phyloP scores from a whole-genome alignment of 805 yeast genomes.

The Yamadazyma paraphyllophila region DNA sequence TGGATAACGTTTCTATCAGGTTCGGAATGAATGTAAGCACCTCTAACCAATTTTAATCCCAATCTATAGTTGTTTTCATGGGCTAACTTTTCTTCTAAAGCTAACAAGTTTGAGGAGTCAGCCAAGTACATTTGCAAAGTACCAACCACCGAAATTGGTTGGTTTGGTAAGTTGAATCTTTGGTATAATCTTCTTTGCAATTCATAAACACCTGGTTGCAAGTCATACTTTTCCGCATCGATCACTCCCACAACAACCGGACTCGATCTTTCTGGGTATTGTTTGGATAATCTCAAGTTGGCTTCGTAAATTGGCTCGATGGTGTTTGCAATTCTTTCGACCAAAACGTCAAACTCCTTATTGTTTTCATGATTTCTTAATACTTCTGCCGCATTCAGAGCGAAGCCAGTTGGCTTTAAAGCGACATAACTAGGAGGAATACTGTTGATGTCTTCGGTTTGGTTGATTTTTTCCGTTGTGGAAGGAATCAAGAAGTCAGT shows the following conservation, averaged over 20 bases:
- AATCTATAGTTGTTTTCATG: constrained; percentile 58
- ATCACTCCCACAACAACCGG: constrained; percentile 77
- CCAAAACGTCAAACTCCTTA: constrained; percentile 53
- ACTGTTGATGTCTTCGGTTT: constrained; percentile 51
- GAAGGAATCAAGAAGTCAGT: constrained; percentile 69
- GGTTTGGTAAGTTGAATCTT: constrained; percentile 61
- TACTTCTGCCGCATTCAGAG: constrained; percentile 71
- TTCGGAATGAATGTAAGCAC: constrained; percentile 93
- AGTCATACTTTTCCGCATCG: constrained; percentile 88
- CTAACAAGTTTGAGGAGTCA: constrained; percentile 61
- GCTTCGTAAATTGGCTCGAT: constrained; percentile 55
- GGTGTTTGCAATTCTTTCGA: constrained; percentile 63
- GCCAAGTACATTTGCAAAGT: constrained; percentile 90
- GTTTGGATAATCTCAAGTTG: constrained; percentile 46
- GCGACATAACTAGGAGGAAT: constrained; percentile 93
- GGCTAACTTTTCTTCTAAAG: constrained; percentile 66
- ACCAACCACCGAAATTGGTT: constrained; percentile 73
- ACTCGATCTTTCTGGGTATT: constrained; percentile 62
- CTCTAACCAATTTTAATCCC: constrained; percentile 89
- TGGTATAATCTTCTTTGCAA: constrained; percentile 79
- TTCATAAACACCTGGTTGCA: constrained; percentile 89
- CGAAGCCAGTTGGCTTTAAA: constrained; percentile 88
- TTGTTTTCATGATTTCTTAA: constrained; percentile 52
- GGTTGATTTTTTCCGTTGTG: constrained; percentile 55
- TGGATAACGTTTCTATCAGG: constrained; percentile 72